Conservation (phyloP, 805 yeast genomes). For the Candida piceae region DNA sequence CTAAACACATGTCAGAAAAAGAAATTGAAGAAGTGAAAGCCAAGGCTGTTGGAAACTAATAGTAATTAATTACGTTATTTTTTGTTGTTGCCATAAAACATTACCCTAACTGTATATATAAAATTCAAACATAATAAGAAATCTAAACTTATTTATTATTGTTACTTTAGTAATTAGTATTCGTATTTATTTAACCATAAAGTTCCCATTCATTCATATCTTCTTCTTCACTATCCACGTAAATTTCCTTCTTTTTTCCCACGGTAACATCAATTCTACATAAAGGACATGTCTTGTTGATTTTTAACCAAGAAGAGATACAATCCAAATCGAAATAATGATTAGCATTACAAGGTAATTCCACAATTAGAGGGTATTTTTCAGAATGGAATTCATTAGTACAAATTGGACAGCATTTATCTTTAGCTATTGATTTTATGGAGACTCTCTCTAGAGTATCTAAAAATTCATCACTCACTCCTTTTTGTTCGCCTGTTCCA, state of each 20-base stretch:
- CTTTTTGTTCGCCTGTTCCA: slow-evolving; percentile 26
- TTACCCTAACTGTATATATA: slow-evolving; percentile 13
- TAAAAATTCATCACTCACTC: slow-evolving; percentile 64
- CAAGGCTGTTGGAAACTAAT: slow-evolving; percentile 3
- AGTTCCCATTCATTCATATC: slow-evolving; percentile 78
- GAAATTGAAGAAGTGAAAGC: slow-evolving; percentile 17
- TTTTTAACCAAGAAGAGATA: slow-evolving; percentile 80
- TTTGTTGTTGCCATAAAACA: too few relatives aligned
- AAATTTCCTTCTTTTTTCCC: slow-evolving; percentile 35
- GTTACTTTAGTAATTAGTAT: too few relatives aligned
- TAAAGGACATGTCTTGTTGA: slow-evolving; percentile 75
- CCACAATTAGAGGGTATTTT: slow-evolving; percentile 72
- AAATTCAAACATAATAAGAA: too few relatives aligned
- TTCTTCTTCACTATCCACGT: slow-evolving; percentile 48
- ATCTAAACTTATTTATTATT: too few relatives aligned
- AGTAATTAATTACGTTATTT: background rate
- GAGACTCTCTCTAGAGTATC: slow-evolving; percentile 72
- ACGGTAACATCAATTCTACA: slow-evolving; percentile 70
- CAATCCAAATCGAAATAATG: slow-evolving; percentile 89
- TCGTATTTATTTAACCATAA: too few relatives aligned
- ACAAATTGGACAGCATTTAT: slow-evolving; percentile 81
- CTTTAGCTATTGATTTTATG: slow-evolving; percentile 34
- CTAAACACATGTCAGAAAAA: slow-evolving; percentile 39
- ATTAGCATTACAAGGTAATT: slow-evolving; percentile 57
- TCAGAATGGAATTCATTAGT: slow-evolving; percentile 68